Percentiles rank a stretch among this genome's conserved stretches.
Conservation (phyloP, 176 grass and related monocot genomes). For the Calamus simplicifolius region DNA sequence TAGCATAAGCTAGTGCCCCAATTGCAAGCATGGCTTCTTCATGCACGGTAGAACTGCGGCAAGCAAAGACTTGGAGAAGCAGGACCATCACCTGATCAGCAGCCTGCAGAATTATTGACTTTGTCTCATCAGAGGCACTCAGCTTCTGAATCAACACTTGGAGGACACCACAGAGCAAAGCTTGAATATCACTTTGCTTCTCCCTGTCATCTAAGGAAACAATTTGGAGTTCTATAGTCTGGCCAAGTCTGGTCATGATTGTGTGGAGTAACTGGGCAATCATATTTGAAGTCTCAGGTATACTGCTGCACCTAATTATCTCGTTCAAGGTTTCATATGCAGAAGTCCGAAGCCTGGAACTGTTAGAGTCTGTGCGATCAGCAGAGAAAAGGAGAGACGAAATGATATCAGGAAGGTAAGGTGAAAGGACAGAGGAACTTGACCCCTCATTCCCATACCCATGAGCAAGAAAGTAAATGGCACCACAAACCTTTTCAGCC, state of each 20-base stretch:
- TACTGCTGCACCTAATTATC: conserved; percentile 69
- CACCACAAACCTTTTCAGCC: conserved; percentile 72
- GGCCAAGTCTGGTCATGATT: conserved; percentile 69
- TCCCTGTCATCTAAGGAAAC: conserved; percentile 54
- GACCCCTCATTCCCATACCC: conserved; percentile 52
- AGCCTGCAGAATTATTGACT: conserved; percentile 49
- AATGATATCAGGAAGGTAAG: conserved; percentile 64
- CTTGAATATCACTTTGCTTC: conserved; percentile 81
- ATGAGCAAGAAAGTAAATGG: conserved; percentile 88
- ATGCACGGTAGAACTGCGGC: conserved; percentile 71
- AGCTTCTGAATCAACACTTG: conserved; percentile 92
- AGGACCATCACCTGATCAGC: conserved; percentile 78
- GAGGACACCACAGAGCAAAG: conserved; percentile 72
- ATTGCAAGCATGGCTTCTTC: conserved; percentile 97
- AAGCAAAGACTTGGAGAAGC: conserved; percentile 74
- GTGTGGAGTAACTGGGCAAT: conserved; percentile 44
- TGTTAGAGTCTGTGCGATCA: conserved; percentile 52
- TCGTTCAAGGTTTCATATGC: conserved; percentile 92
- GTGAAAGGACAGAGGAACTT: conserved; percentile 57
- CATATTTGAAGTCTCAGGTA: conserved; percentile 51
- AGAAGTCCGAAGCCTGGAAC: conserved; percentile 65
- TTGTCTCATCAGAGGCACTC: conserved; percentile 52
- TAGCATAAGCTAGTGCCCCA: conserved; percentile 85
- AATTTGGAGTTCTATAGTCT: conserved; percentile 56
- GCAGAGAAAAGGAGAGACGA: conserved; percentile 70